Evolutionary conservation across 306 rosid genomes (phyloP).

Genomic region (Medicago lupulina): DNA sequence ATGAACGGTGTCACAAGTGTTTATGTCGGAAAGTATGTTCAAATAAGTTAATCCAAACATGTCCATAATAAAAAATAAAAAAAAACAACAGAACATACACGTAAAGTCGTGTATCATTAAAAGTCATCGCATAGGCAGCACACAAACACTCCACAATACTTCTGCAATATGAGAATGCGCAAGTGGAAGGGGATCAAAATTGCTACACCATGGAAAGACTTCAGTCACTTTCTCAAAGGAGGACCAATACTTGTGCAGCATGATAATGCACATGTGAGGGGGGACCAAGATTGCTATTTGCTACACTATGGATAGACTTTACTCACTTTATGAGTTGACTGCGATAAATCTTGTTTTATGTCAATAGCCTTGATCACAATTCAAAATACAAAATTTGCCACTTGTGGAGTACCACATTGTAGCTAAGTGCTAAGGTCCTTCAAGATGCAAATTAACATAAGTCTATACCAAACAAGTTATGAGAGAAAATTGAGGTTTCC

Average conservation of each 20-base stretch:
- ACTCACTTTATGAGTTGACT: constrained; percentile 5
- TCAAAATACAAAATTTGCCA: constrained; percentile 10
- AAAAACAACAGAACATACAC: background rate
- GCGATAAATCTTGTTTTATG: background rate
- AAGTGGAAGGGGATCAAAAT: background rate
- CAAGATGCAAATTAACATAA: constrained; percentile 5
- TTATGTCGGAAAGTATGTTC: no score
- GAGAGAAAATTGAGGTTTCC: constrained; percentile 1
- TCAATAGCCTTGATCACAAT: background rate
- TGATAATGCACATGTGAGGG: background rate
- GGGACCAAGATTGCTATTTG: constrained; percentile 2
- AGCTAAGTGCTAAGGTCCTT: background rate
- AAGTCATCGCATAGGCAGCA: background rate
- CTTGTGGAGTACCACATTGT: background rate
- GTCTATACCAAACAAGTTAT: background rate
- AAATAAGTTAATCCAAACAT: no score
- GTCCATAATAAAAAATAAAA: background rate
- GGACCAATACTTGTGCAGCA: background rate
- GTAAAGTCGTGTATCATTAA: background rate
- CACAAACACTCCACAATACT: background rate
- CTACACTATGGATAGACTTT: background rate
- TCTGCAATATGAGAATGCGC: background rate
- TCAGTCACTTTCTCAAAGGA: constrained; percentile 1
- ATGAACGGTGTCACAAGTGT: no score
- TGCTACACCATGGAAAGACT: background rate